A percentile compares a stretch with the other conserved stretches of the same genome.
Conservation (phyloP, 805 yeast species). For the Millerago galiae region DNA sequence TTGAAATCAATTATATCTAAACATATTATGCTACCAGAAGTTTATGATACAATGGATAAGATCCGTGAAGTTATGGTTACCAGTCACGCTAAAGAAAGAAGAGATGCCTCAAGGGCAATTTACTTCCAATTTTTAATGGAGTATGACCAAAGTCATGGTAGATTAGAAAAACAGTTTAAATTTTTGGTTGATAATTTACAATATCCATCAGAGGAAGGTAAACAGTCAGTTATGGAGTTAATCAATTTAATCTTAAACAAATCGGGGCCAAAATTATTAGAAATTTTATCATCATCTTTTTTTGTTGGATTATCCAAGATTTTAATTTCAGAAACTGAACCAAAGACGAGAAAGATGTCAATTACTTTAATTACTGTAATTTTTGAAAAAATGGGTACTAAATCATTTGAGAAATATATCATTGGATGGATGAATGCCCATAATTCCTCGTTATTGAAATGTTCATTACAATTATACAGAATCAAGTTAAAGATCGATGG, state of each 20-base stretch:
- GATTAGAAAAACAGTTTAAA: slow-evolving; percentile 75
- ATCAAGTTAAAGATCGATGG: slow-evolving; percentile 41
- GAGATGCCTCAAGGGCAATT: slow-evolving; percentile 78
- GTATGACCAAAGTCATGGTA: slow-evolving; percentile 87
- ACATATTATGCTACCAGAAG: slow-evolving; percentile 74
- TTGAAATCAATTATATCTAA: slow-evolving; percentile 70
- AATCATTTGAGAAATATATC: slow-evolving; percentile 30
- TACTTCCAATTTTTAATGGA: slow-evolving; percentile 86
- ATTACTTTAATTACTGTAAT: slow-evolving; percentile 50
- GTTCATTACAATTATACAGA: slow-evolving; percentile 71
- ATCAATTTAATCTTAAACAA: slow-evolving; percentile 64
- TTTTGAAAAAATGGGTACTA: slow-evolving; percentile 41
- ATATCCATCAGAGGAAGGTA: slow-evolving; percentile 81
- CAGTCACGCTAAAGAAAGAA: slow-evolving; percentile 72
- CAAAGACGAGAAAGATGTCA: slow-evolving; percentile 82
- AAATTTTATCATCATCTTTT: slow-evolving; percentile 63
- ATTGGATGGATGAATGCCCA: slow-evolving; percentile 55
- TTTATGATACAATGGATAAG: slow-evolving; percentile 81
- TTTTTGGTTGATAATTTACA: slow-evolving; percentile 73
- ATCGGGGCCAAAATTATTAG: slow-evolving; percentile 51
- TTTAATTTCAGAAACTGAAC: slow-evolving; percentile 67
- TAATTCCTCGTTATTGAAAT: slow-evolving; percentile 50
- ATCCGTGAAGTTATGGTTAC: slow-evolving; percentile 85
- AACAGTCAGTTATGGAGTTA: slow-evolving; percentile 87
- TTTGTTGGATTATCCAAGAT: slow-evolving; percentile 79